Evolutionary conservation across 2,329 filamentous ascomycete species (phyloP).

Genomic region (Botrytis cinerea): DNA sequence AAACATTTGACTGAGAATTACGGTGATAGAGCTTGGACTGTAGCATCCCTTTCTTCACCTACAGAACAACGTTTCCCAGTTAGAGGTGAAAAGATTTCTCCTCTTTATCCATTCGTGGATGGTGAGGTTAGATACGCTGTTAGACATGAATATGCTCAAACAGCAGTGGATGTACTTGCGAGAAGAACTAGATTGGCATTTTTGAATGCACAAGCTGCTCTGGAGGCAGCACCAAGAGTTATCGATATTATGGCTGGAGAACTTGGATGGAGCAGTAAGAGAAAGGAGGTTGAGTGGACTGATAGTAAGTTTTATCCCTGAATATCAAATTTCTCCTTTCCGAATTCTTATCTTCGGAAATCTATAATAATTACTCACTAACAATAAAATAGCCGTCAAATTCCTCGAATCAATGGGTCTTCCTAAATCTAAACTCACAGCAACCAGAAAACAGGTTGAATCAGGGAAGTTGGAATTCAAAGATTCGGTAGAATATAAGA

Average conservation of each 20-base stretch:
- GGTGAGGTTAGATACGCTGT: constrained; percentile 89
- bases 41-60: constrained; percentile 75
- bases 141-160: constrained; percentile 87
- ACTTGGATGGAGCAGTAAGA: constrained; percentile 71
- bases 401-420: constrained; percentile 68
- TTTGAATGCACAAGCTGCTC: constrained; percentile 85
- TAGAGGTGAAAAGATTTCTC: constrained; percentile 75
- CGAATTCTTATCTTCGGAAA: background rate
- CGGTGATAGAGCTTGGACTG: constrained; percentile 89
- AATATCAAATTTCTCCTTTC: background rate
- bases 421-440: constrained; percentile 59
- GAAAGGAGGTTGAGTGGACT: constrained; percentile 80
- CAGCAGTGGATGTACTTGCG: constrained; percentile 83
- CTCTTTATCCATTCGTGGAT: constrained; percentile 86
- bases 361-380: constrained; percentile 4
- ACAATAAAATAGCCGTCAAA: constrained; percentile 49
- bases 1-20: constrained; percentile 86
- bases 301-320: constrained; percentile 56
- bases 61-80: constrained; percentile 81
- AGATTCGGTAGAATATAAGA: constrained; percentile 59
- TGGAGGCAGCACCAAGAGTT: constrained; percentile 80
- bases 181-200: constrained; percentile 84
- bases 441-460: constrained; percentile 62
- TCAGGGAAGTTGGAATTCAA: constrained; percentile 59
- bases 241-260: constrained; percentile 90